Evolutionary conservation across 1,284 basidiomycete species (phyloP).

Genomic region (Rhodotorula glutinis): DNA sequence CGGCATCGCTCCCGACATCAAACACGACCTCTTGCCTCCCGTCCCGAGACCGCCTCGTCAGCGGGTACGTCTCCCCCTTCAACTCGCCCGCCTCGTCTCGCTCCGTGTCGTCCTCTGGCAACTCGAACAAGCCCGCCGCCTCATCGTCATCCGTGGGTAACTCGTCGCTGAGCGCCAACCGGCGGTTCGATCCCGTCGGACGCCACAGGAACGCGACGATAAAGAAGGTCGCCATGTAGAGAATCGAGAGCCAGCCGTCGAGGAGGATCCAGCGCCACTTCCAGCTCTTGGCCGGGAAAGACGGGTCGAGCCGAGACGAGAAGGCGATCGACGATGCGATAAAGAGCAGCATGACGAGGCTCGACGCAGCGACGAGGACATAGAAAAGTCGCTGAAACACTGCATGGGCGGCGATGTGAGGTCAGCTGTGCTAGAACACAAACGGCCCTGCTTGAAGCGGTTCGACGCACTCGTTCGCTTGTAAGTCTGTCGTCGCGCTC

Average conservation of each 20-base stretch:
- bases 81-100: constrained; percentile 47
- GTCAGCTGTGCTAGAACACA: background rate
- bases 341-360: constrained; percentile 84
- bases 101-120: constrained; percentile 55
- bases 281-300: constrained; percentile 94
- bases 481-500: constrained; percentile 82
- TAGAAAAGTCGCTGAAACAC: constrained; percentile 65
- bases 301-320: constrained; percentile 83
- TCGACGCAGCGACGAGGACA: constrained; percentile 78
- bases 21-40: constrained; percentile 65
- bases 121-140: constrained; percentile 65
- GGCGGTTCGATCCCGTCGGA: constrained; percentile 85
- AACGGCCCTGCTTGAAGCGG: background rate
- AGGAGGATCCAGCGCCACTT: constrained; percentile 89
- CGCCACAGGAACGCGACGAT: constrained; percentile 89
- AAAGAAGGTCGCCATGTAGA: constrained; percentile 77
- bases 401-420: constrained; percentile 8
- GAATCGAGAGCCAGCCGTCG: constrained; percentile 77
- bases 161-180: constrained; percentile 82
- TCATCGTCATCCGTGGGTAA: constrained; percentile 83
- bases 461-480: constrained; percentile 47
- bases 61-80: constrained; percentile 44
- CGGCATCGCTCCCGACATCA: constrained; percentile 69
- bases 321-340: constrained; percentile 83
- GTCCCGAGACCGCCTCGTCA: constrained; percentile 29